Conservation (phyloP, 495 filamentous ascomycete species). For the Aspergillus kassunensis region DNA sequence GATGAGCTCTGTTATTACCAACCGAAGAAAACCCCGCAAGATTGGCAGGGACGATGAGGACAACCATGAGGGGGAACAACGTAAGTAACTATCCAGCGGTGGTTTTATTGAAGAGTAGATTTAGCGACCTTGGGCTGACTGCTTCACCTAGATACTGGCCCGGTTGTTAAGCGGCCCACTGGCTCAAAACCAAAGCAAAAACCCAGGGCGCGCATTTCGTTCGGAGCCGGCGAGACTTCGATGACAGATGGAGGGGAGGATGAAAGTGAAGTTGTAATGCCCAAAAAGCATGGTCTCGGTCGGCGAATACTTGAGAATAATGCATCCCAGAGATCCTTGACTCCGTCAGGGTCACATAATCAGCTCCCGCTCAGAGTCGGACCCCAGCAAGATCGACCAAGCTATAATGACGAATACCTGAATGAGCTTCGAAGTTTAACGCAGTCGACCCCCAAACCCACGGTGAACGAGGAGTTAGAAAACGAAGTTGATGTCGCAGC, state of each 20-base stretch:
- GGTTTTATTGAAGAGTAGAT: not conserved
- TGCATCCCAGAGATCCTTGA: constrained; percentile 51
- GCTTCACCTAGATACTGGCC: constrained; percentile 24
- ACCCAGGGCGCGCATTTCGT: constrained; percentile 67
- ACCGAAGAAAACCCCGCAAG: constrained; percentile 69
- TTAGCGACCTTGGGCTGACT: not conserved
- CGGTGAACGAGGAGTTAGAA: constrained; percentile 48
- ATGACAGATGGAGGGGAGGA: constrained; percentile 52
- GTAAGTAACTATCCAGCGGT: constrained; percentile 17
- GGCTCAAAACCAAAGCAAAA: constrained; percentile 58
- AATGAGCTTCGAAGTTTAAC: constrained; percentile 80
- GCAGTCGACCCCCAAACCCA: constrained; percentile 66
- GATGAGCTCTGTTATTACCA: constrained; percentile 64
- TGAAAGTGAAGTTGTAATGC: constrained; percentile 55
- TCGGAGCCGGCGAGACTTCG: constrained; percentile 59
- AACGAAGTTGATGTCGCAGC: constrained; percentile 63
- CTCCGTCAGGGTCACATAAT: constrained; percentile 38
- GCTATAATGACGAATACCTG: constrained; percentile 82
- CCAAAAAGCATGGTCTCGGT: constrained; percentile 68
- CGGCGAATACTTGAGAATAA: constrained; percentile 69
- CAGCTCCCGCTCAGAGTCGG: constrained; percentile 52
- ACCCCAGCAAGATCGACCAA: constrained; percentile 67
- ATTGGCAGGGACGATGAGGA: constrained; percentile 68
- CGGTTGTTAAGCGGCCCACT: constrained; percentile 40
- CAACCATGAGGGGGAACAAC: constrained; percentile 37